Base-by-base conservation (phyloP, 495 filamentous ascomycete species). In the Cercophora newfieldiana region DNA sequence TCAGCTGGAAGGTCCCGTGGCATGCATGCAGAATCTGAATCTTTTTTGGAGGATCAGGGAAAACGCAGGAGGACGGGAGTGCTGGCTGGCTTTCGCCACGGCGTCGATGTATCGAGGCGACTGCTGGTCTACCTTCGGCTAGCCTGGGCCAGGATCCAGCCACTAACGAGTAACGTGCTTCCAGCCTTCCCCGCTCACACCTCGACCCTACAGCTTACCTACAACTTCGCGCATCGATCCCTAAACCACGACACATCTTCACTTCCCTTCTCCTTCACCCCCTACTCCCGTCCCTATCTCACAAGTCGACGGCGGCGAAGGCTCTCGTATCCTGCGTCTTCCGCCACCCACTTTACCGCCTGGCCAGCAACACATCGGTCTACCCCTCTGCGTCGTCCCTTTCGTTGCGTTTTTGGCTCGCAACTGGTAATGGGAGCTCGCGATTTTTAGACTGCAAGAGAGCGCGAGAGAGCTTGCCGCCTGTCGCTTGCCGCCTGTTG, bases 371-470 rank as follows among this genome's bases (percentile, higher is more conserved):
- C 64, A 54, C 65, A 49, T 33, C 53, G 61, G 24, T 44, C 50
- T 62, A 22, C 26, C 60, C 16, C 54, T 18, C 60, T 61, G 64
- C 28, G 44, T 55, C 8, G 63, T 55, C 53, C 62, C 59, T 44
- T 54, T 50, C 60, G 70, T 66, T 55, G 65, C 61, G 59, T 28
- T 63, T n/a, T 37, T 59, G 61, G 37, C 56, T 65, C 64, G 61
- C 67, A 68, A 68, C 68, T 71, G 74, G 37, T 70, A 68, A 76
- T 74, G 74, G 70, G 72, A 71, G 61, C 58, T 71, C 68, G 69
- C 72, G 70, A 66, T 44, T 61, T 18, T 64, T 71, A 72, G 66
- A 44, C 37, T 44, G 37, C 37, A 44, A 55, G 28, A 18, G 28
- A 50, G 61, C 44, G 58, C 70, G 70, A 62, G 53, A 64, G 30